phyloP scores from a whole-genome alignment of 345 rosid species.

The Populus pruinosa region DNA sequence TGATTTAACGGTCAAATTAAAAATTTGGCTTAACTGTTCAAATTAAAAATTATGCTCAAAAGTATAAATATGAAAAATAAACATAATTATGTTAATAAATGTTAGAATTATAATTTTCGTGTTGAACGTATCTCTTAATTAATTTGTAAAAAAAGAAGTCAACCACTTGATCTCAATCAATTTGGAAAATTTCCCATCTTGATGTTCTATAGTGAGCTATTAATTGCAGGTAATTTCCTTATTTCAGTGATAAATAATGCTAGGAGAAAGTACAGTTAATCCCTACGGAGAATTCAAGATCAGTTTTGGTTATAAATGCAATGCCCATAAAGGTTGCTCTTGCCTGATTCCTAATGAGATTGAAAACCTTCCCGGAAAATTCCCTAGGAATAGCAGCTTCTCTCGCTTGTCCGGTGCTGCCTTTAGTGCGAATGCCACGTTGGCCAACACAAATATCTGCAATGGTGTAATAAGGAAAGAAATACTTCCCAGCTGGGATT shows the following conservation, averaged over 20 bases:
- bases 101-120: too few relatives aligned
- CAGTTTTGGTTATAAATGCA: constrained; percentile 91
- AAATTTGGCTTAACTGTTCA: too few relatives aligned
- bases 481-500: constrained; percentile 83
- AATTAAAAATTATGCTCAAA: too few relatives aligned
- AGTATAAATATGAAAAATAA: too few relatives aligned
- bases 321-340: constrained; percentile 25
- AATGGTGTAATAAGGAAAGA: constrained; percentile 83
- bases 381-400: constrained; percentile 66
- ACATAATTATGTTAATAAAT: too few relatives aligned
- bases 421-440: constrained; percentile 88
- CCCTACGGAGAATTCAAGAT: constrained; percentile 73
- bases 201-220: neutral
- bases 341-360: constrained; percentile 24
- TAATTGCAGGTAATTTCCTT: constrained; percentile 11
- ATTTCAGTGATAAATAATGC: constrained; percentile 43
- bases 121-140: too few relatives aligned
- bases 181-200: neutral
- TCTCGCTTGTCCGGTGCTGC: constrained; percentile 98
- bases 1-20: rapidly evolving
- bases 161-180: too few relatives aligned
- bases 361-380: constrained; percentile 35
- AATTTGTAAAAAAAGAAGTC: too few relatives aligned
- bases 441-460: constrained; percentile 92
- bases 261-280: constrained; percentile 33